Evolutionary conservation across 805 yeast genomes (phyloP).

Genomic region (Candida manassasensis): DNA sequence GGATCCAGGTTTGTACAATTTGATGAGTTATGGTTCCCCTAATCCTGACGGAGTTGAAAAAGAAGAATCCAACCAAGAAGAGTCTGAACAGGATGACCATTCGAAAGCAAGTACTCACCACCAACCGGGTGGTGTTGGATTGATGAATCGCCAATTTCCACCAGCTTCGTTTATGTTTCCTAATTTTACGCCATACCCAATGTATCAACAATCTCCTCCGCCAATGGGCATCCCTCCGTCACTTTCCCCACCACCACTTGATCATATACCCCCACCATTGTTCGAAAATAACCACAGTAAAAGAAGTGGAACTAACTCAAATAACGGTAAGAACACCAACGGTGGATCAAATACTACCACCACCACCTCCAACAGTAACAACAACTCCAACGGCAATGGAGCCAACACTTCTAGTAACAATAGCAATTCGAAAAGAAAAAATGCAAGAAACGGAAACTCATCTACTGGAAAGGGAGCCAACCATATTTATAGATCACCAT

Average conservation of each 20-base stretch:
- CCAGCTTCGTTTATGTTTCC: conserved; percentile 44
- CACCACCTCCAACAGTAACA: neutral
- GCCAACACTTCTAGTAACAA: conserved; percentile 4
- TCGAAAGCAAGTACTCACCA: conserved; percentile 2
- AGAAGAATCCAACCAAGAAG: conserved; percentile 1
- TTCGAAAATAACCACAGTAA: conserved; percentile 1
- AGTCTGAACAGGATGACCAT: conserved; percentile 7
- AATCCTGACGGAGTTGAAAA: conserved; percentile 4
- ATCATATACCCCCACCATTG: conserved; percentile 4
- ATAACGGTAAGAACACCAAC: neutral
- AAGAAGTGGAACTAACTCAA: neutral
- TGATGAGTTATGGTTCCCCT: conserved; percentile 20
- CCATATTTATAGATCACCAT: conserved; percentile 68
- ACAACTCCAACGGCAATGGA: conserved; percentile 1
- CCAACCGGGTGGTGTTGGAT: conserved; percentile 26
- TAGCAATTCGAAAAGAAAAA: conserved; percentile 8
- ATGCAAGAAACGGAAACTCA: conserved; percentile 13
- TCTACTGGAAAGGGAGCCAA: conserved; percentile 21
- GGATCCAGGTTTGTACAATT: conserved; percentile 33
- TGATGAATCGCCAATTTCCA: conserved; percentile 30
- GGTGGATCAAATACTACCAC: conserved; percentile 2
- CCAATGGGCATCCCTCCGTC: conserved; percentile 9
- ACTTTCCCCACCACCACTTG: conserved; percentile 11
- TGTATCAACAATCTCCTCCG: conserved; percentile 28
- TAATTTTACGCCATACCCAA: conserved; percentile 46